Evolutionary conservation across 352 stramenopile species (phyloP).

Genomic region (Globisporangium okanoganense): DNA sequence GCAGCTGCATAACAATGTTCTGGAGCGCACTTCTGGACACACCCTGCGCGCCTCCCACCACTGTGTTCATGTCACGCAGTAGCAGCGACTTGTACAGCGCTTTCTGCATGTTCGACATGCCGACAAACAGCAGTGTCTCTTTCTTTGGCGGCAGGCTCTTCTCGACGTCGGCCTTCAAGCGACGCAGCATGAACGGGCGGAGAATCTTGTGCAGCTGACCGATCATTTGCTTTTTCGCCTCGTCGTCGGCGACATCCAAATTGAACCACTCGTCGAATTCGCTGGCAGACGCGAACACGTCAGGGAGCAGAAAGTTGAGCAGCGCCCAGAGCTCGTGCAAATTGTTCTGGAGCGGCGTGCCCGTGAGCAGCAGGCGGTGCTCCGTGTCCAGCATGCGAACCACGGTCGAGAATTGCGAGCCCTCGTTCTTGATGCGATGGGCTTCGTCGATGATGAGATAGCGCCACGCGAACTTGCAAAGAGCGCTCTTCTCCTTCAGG

Average conservation of each 20-base stretch:
- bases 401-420: conserved; percentile 85
- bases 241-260: conserved; percentile 81
- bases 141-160: conserved; percentile 97
- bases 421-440: conserved; percentile 88
- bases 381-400: conserved; percentile 79
- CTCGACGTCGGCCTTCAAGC: conserved; percentile 99
- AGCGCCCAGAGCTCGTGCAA: conserved; percentile 94
- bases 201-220: conserved; percentile 86
- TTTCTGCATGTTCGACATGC: conserved; percentile 93
- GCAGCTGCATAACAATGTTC: conserved; percentile 88
- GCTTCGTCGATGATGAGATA: conserved; percentile 88
- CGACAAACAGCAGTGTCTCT: conserved; percentile 93
- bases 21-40: conserved; percentile 79
- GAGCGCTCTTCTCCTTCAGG: conserved; percentile 83
- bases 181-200: conserved; percentile 95
- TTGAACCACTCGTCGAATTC: conserved; percentile 91
- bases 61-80: conserved; percentile 93
- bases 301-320: conserved; percentile 93
- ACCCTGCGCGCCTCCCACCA: conserved; percentile 58
- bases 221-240: conserved; percentile 90
- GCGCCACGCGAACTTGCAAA: conserved; percentile 89
- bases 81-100: conserved; percentile 96
- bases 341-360: conserved; percentile 95
- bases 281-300: conserved; percentile 89
- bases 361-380: conserved; percentile 90